Base-by-base conservation (phyloP, 164 flowering plant species). In the Pachysandra terminalis region DNA sequence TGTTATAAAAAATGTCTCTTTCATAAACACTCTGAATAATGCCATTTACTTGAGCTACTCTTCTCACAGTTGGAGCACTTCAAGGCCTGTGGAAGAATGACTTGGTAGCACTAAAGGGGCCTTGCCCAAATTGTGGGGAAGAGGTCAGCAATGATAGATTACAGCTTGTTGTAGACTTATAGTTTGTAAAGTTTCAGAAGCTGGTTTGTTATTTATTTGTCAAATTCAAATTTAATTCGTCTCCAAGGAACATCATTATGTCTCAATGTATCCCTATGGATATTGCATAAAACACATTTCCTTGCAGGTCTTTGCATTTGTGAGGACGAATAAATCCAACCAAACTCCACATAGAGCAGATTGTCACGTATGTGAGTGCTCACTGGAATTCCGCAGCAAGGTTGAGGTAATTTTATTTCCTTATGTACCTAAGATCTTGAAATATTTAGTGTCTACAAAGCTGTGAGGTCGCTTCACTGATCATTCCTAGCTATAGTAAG, bases 41-140 rank as follows among this genome's bases (percentile, higher is more conserved):
- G 40, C 48, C 25, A 9, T 60, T 60, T 52, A 63, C 61, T 69
- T 57, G 48, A 22, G 19, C 10, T 25, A 23, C 25, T 19, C 52
- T 76, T 65, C 12, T 61, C 61, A 15, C 83, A 92, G 99, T 89
- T 66, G 77, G 81, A 75, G 96, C 88, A 48, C 94, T 95, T 65
- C 76, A 83, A 66, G 82, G 99, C 55, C 78, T 92, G 23, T 89
- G 97, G 97, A 86, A 76, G 73, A 90, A 89, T 81, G 93, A 92
- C 80, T 81, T 95, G 81, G 96, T 87, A 66, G 97, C 96, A n/a
- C 59, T 95, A 24, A 95, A 84, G 72, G 96, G 98, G 21, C 71
- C 89, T 59, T 95, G 99, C 79, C 99, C 99, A 26, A 92, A 82
- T 78, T 95, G 97, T 67, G 90, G 91, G n/a, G 98, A 94, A 72